phyloP scores from a whole-genome alignment of 2,329 filamentous ascomycete genomes.

The Alternaria sp. region DNA sequence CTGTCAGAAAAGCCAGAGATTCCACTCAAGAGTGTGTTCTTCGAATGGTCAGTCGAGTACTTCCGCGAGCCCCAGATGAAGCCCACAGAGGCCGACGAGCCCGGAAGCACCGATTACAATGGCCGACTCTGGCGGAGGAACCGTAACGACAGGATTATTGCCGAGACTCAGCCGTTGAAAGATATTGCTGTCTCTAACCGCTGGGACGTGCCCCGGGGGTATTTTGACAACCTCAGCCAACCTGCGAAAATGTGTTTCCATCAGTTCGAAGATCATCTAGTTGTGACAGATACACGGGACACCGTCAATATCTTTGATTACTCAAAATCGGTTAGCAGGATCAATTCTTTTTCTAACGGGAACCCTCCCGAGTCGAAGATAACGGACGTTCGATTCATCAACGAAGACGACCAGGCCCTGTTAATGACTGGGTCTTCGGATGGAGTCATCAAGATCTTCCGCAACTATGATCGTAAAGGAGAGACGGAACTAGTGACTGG shows the following conservation, averaged over 20 bases:
- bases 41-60: constrained; percentile 96
- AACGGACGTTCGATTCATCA: constrained; percentile 95
- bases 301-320: constrained; percentile 90
- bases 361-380: constrained; percentile 92
- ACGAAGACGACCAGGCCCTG: constrained; percentile 95
- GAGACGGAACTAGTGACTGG: constrained; percentile 86
- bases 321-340: constrained; percentile 65
- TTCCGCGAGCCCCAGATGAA: constrained; percentile 99
- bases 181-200: constrained; percentile 82
- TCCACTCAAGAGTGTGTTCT: constrained; percentile 82
- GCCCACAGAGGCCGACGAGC: constrained; percentile 92
- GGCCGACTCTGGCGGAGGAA: constrained; percentile 90
- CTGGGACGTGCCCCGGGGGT: constrained; percentile 84
- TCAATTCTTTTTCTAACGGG: constrained; percentile 90
- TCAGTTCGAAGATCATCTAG: constrained; percentile 95
- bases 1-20: constrained; percentile 67
- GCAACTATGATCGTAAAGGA: constrained; percentile 82
- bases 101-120: constrained; percentile 95
- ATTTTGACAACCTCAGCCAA: constrained; percentile 89
- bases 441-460: constrained; percentile 90
- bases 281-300: constrained; percentile 91
- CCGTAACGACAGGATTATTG: constrained; percentile 90
- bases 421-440: constrained; percentile 95
- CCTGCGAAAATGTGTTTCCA: constrained; percentile 95
- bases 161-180: constrained; percentile 93